phyloP scores from a whole-genome alignment of 345 rosid species.

The Balakata baccata region DNA sequence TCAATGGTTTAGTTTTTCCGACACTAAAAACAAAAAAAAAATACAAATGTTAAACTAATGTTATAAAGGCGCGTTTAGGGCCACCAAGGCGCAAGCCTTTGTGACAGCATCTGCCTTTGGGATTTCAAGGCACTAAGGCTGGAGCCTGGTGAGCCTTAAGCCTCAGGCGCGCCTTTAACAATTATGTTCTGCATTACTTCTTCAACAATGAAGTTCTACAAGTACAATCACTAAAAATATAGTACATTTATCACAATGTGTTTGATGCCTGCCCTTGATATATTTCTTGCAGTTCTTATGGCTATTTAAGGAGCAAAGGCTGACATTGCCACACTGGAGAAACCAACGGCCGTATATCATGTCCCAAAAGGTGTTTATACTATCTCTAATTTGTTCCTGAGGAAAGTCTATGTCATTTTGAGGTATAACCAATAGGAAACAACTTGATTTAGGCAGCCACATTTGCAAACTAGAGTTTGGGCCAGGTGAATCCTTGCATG shows the following conservation, averaged over 20 bases:
- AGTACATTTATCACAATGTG: background rate
- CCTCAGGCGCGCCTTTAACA: too few species aligned
- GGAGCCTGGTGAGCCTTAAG: too few species aligned
- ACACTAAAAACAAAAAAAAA: too few species aligned
- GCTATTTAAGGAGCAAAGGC: constrained; percentile 84
- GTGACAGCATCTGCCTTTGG: too few species aligned
- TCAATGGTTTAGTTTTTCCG: too few species aligned
- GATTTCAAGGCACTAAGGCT: too few species aligned
- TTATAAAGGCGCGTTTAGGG: too few species aligned
- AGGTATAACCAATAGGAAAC: background rate
- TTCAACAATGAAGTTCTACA: background rate
- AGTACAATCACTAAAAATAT: background rate
- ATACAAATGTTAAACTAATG: too few species aligned
- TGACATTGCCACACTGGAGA: constrained; percentile 82
- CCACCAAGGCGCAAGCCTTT: too few species aligned
- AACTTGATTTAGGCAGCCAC: background rate
- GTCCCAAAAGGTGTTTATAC: constrained; percentile 59
- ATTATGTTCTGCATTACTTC: background rate
- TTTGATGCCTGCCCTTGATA: background rate
- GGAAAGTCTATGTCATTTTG: background rate
- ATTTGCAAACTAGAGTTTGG: background rate
- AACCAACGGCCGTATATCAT: constrained; percentile 73
- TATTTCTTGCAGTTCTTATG: constrained; percentile 64
- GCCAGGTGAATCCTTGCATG: background rate
- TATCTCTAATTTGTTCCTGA: constrained; percentile 5